Conservation (phyloP, 352 stramenopile genomes). For the Globisporangium emineosum region DNA sequence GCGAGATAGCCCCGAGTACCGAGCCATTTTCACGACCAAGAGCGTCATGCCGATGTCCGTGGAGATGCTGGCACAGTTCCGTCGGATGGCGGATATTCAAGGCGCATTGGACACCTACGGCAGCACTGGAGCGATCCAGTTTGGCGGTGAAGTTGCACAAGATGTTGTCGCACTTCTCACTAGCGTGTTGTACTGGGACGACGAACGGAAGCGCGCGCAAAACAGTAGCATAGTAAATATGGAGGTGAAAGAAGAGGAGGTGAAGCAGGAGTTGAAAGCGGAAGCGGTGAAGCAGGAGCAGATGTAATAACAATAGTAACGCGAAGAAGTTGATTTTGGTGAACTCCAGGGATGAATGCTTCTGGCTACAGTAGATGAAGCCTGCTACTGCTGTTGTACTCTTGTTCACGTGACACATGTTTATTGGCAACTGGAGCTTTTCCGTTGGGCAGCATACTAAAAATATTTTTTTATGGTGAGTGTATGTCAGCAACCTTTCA, state of each 20-base stretch:
- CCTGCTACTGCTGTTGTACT: too few species aligned
- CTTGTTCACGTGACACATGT: too few species aligned
- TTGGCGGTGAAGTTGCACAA: constrained; percentile 72
- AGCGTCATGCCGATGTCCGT: constrained; percentile 41
- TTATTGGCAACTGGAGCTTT: too few species aligned
- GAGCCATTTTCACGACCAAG: constrained; percentile 55
- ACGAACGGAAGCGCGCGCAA: constrained; percentile 47
- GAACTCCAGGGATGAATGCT: neutral
- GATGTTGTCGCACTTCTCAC: constrained; percentile 72
- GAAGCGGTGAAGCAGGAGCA: constrained; percentile 7
- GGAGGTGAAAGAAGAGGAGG: neutral
- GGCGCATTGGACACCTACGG: constrained; percentile 66
- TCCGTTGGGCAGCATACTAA: too few species aligned
- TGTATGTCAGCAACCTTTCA: neutral
- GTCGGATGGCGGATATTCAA: constrained; percentile 79
- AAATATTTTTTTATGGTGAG: neutral
- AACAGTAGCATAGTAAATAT: constrained; percentile 8
- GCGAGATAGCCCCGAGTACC: constrained; percentile 64
- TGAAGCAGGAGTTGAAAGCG: neutral
- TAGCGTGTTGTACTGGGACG: constrained; percentile 68
- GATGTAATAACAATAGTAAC: neutral
- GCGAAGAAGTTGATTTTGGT: neutral
- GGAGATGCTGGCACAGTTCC: constrained; percentile 56
- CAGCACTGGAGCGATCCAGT: constrained; percentile 62
- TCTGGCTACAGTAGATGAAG: too few species aligned